phyloP scores from a whole-genome alignment of 2,329 filamentous ascomycete genomes.

The Aspergillus floridensis region DNA sequence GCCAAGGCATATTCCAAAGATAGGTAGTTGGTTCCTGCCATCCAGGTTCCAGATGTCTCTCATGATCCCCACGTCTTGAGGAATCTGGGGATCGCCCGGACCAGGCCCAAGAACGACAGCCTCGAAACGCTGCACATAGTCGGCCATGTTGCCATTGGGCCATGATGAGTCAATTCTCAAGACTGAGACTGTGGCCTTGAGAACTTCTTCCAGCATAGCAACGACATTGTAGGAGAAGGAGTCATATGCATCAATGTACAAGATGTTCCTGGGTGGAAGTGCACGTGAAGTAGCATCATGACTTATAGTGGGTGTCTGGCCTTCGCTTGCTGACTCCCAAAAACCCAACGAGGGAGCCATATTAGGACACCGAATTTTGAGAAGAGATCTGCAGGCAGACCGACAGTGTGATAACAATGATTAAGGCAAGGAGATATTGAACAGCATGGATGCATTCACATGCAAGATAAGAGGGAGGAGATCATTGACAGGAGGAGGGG shows the following conservation, averaged over 20 bases:
- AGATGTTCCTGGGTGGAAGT: slow-evolving; percentile 49
- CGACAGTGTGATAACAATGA: neutral
- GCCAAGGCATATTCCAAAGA: slow-evolving; percentile 84
- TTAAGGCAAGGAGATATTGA: neutral
- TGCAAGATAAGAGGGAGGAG: neutral
- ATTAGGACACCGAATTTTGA: neutral
- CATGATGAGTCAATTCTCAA: slow-evolving; percentile 65
- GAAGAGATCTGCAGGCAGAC: neutral
- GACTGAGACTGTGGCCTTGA: slow-evolving; percentile 66
- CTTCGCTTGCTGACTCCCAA: neutral
- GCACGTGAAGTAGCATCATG: neutral
- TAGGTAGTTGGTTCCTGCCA: slow-evolving; percentile 62
- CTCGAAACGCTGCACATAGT: slow-evolving; percentile 63
- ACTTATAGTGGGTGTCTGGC: neutral
- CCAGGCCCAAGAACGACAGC: slow-evolving; percentile 89
- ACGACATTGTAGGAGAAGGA: slow-evolving; percentile 97
- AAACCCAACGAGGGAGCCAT: slow-evolving; percentile 33
- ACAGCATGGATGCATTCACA: too few relatives aligned
- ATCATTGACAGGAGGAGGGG: neutral
- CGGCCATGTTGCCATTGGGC: slow-evolving; percentile 44
- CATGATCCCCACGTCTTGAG: slow-evolving; percentile 80
- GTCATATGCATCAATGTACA: slow-evolving; percentile 95
- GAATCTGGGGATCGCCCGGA: slow-evolving; percentile 72
- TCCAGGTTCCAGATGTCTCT: slow-evolving; percentile 68
- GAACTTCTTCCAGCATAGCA: slow-evolving; percentile 68